A percentile compares a stretch with the other conserved stretches of the same genome.
Evolutionary conservation across 2,329 filamentous ascomycete genomes (phyloP).

Genomic region (Aspergillus sp.): DNA sequence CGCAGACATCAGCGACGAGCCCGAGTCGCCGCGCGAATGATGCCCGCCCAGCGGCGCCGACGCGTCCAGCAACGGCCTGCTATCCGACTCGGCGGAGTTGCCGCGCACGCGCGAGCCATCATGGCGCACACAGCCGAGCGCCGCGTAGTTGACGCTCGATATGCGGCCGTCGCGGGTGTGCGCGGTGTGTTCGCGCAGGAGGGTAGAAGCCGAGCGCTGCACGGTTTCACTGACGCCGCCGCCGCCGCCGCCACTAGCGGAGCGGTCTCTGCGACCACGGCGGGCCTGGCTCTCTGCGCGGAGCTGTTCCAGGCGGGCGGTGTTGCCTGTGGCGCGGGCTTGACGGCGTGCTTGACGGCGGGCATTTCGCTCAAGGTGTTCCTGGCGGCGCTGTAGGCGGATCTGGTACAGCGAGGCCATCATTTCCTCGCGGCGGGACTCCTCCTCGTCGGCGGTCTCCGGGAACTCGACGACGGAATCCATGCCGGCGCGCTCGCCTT

Average conservation of each 20-base stretch:
- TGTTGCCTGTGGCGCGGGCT: constrained; percentile 62
- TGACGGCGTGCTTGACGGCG: constrained; percentile 60
- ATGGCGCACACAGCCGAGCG: constrained; percentile 39
- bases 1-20: constrained; percentile 27
- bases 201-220: constrained; percentile 24
- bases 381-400: constrained; percentile 63
- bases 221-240: constrained; percentile 30
- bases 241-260: constrained; percentile 20
- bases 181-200: constrained; percentile 36
- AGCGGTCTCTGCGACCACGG: constrained; percentile 18
- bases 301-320: constrained; percentile 57
- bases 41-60: constrained; percentile 25
- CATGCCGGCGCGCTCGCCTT: constrained; percentile 85
- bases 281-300: constrained; percentile 47
- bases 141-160: constrained; percentile 40
- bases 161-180: constrained; percentile 37
- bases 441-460: constrained; percentile 68
- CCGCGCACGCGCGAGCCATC: constrained; percentile 41
- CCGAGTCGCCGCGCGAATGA: constrained; percentile 25
- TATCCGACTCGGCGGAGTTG: constrained; percentile 39
- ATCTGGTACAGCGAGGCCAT: constrained; percentile 94
- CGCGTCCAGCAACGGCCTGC: constrained; percentile 34
- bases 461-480: constrained; percentile 84
- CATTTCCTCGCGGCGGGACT: constrained; percentile 69
- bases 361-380: constrained; percentile 68